Percentiles rank a stretch among this genome's conserved stretches.
Evolutionary conservation across 2,329 filamentous ascomycete species (phyloP).

Genomic region (Hypoxylon sp.): DNA sequence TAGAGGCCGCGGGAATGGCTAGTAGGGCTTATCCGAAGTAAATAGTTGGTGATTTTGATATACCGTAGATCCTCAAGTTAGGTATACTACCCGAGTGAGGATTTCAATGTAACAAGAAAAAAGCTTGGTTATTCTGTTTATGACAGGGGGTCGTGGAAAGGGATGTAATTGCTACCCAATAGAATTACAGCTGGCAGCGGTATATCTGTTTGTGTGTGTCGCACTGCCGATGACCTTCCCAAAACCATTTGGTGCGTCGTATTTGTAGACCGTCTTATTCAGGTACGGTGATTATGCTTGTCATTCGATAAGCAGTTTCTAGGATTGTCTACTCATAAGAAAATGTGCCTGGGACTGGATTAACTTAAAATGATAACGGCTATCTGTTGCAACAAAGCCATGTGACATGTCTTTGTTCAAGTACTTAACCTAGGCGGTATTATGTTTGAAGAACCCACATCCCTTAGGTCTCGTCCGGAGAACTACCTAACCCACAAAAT

Average conservation of each 20-base stretch:
- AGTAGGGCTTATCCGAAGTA: background rate
- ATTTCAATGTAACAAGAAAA: slow-evolving; percentile 11
- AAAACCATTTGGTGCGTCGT: background rate
- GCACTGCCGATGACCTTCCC: slow-evolving; percentile 1
- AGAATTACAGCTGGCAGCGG: background rate
- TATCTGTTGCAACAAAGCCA: background rate
- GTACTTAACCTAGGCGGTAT: background rate
- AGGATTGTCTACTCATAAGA: background rate
- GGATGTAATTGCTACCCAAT: slow-evolving; percentile 13
- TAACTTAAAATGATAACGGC: background rate
- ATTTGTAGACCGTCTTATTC: background rate
- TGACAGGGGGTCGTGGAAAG: slow-evolving; percentile 32
- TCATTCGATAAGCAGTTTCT: background rate
- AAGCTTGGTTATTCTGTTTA: slow-evolving; percentile 28
- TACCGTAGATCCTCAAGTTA: slow-evolving; percentile 7
- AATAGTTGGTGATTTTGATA: slow-evolving; percentile 15
- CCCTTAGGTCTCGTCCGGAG: background rate
- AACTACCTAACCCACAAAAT: background rate
- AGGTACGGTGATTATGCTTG: background rate
- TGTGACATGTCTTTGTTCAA: background rate
- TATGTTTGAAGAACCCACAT: background rate
- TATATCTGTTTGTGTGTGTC: background rate
- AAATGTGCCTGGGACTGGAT: background rate
- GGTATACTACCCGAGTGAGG: slow-evolving; percentile 8
- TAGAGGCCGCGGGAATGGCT: background rate